Percentiles rank a stretch among this genome's conserved stretches.
These are phyloP conservation scores for Aspergillus cristatus DNA, from an alignment of 495 filamentous ascomycete genomes.

Conservation along the genomic window DNA sequence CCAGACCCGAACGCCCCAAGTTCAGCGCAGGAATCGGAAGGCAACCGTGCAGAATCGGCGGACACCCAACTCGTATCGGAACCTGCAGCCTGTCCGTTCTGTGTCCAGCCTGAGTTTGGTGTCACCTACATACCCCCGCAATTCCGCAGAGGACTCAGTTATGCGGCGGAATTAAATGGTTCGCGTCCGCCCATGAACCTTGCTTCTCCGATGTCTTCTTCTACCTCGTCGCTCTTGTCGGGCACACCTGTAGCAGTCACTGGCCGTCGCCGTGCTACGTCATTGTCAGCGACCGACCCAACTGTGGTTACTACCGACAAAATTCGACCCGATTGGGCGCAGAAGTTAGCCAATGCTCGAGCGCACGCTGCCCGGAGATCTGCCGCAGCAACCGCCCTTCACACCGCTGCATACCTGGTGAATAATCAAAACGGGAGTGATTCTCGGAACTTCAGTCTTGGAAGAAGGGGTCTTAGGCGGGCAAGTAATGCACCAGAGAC, in stretches of 20 bases:
- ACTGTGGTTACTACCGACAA: conserved; percentile 84
- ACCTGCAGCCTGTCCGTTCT: conserved; percentile 90
- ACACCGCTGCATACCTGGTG: conserved; percentile 92
- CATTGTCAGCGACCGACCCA: conserved; percentile 69
- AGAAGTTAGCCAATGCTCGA: conserved; percentile 77
- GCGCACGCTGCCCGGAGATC: conserved; percentile 77
- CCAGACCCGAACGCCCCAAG: conserved; percentile 39
- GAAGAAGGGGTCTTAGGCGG: conserved; percentile 37
- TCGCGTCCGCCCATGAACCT: conserved; percentile 38
- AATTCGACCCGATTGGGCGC: conserved; percentile 88
- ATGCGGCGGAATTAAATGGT: conserved; percentile 40
- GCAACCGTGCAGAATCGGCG: conserved; percentile 30
- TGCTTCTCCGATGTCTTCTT: conserved; percentile 65
- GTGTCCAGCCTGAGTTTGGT: conserved; percentile 88
- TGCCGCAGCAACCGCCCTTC: conserved; percentile 87
- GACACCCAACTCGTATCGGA: conserved; percentile 75
- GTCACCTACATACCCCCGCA: conserved; percentile 83
- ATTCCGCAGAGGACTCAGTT: conserved; percentile 76
- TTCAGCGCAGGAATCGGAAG: conserved; percentile 23
- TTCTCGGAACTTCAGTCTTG: conserved; percentile 36
- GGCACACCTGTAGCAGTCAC: conserved; percentile 19
- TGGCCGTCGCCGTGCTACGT: conserved; percentile 62
- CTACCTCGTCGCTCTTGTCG: conserved; percentile 38
- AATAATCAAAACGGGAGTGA: conserved; percentile 45
- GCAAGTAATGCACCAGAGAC: conserved; percentile 23